These are phyloP conservation scores for Hirsutella rhossiliensis DNA, from an alignment of 2,329 filamentous ascomycete genomes.

Conservation along the genomic window DNA sequence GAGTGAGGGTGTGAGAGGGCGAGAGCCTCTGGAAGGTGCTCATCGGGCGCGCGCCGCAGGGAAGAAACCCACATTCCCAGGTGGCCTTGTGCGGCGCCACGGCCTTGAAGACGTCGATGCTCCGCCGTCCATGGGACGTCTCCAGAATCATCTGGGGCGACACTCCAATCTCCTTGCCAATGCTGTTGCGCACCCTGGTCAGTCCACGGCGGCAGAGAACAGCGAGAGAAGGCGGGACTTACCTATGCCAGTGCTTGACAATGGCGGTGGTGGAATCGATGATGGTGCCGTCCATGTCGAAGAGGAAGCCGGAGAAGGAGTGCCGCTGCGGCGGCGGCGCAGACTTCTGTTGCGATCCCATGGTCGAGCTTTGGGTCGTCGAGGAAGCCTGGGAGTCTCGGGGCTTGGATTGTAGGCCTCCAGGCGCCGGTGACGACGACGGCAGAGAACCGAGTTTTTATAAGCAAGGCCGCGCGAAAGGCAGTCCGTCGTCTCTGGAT, in stretches of 20 bases:
- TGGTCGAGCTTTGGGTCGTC: conserved; percentile 6
- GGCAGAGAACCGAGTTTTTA: too few relatives aligned
- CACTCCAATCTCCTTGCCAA: conserved; percentile 73
- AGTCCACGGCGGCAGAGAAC: not conserved
- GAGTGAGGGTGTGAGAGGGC: too few relatives aligned
- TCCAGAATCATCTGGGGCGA: conserved; percentile 74
- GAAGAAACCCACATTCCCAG: conserved; percentile 66
- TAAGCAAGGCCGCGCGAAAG: too few relatives aligned
- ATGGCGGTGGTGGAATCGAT: conserved; percentile 73
- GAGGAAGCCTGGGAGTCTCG: not conserved
- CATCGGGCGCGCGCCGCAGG: not conserved
- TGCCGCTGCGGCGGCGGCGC: conserved; percentile 31
- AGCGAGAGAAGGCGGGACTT: conserved; percentile 14
- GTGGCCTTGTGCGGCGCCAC: conserved; percentile 78
- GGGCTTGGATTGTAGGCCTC: not conserved
- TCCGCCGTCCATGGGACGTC: conserved; percentile 82
- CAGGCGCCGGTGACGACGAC: too few relatives aligned
- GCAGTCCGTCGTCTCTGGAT: too few relatives aligned
- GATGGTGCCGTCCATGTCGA: conserved; percentile 75
- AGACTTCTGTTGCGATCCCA: conserved; percentile 25
- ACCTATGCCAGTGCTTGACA: conserved; percentile 66
- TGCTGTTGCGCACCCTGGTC: conserved; percentile 30
- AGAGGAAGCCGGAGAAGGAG: conserved; percentile 45
- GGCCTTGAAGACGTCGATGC: conserved; percentile 72
- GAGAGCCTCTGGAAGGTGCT: too few relatives aligned